Conservation (phyloP, 495 filamentous ascomycete species). For the Talaromyces trachyspermus region DNA sequence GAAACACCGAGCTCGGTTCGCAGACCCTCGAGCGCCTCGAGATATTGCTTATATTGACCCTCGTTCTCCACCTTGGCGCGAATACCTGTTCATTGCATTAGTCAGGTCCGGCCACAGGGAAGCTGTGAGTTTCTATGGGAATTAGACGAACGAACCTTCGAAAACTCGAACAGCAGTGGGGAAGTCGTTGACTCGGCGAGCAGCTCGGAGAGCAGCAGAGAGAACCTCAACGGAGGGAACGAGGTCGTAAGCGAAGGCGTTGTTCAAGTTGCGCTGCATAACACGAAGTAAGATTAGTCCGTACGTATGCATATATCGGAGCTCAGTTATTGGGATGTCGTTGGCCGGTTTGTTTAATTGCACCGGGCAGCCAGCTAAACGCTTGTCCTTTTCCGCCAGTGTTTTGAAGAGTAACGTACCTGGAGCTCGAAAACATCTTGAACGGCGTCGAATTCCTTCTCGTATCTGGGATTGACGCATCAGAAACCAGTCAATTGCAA, state of each 20-base stretch:
- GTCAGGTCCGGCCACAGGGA: constrained; percentile 1
- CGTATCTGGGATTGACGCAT: constrained; percentile 60
- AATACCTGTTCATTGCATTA: constrained; percentile 54
- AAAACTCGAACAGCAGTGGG: constrained; percentile 96
- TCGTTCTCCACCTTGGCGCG: constrained; percentile 99
- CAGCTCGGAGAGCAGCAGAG: constrained; percentile 82
- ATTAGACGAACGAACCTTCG: constrained; percentile 59
- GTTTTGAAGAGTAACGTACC: constrained; percentile 57
- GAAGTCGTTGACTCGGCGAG: constrained; percentile 95
- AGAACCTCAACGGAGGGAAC: constrained; percentile 92
- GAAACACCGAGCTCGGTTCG: constrained; percentile 88
- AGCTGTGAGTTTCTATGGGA: background rate
- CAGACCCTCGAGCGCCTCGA: constrained; percentile 82
- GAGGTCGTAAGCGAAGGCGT: constrained; percentile 99
- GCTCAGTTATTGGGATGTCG: too few species aligned
- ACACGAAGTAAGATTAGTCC: background rate
- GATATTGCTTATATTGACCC: constrained; percentile 95
- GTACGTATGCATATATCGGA: too few species aligned
- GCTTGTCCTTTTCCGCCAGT: background rate
- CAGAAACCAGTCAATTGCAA: constrained; percentile 8
- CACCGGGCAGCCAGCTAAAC: background rate
- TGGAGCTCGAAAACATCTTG: constrained; percentile 99
- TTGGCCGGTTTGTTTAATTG: too few species aligned
- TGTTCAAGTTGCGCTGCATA: constrained; percentile 93
- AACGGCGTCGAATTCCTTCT: constrained; percentile 96